Evolutionary conservation across 2,329 filamentous ascomycete species (phyloP).

Genomic region (Trichoderma afroharzianum): DNA sequence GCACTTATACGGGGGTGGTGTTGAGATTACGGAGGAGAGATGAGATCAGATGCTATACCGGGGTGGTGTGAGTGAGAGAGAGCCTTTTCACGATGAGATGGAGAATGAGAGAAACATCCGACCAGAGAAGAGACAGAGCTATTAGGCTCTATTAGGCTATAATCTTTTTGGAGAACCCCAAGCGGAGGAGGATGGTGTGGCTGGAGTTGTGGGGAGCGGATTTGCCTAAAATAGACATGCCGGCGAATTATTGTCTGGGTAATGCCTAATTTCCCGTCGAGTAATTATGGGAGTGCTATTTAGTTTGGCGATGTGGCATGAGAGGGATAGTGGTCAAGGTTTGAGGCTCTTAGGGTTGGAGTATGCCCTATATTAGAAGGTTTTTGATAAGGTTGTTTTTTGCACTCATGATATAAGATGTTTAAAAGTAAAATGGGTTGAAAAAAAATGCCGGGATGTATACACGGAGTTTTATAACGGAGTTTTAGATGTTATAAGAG

Average conservation of each 20-base stretch:
- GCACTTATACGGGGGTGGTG: not conserved
- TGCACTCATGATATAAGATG: not conserved
- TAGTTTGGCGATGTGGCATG: not conserved
- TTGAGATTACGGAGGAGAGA: not conserved
- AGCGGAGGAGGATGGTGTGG: not conserved
- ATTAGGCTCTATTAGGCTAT: not conserved
- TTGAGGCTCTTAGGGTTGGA: not conserved
- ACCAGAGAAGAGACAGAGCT: not conserved
- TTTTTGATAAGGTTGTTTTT: not conserved
- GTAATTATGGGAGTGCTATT: not conserved
- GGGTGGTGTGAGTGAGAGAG: not conserved
- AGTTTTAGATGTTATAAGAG: not conserved
- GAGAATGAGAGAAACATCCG: not conserved
- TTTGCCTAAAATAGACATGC: slow-evolving; percentile 12
- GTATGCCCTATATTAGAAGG: not conserved
- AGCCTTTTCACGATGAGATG: not conserved
- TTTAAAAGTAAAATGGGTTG: not conserved
- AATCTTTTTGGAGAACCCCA: not conserved
- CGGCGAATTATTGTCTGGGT: not conserved
- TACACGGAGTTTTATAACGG: not conserved
- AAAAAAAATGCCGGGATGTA: not conserved
- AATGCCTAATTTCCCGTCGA: not conserved
- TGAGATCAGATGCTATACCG: not conserved
- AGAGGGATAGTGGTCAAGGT: not conserved
- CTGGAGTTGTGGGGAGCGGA: not conserved